Evolutionary conservation across 495 filamentous ascomycete genomes (phyloP).

Genomic region (Neurospora sp.): DNA sequence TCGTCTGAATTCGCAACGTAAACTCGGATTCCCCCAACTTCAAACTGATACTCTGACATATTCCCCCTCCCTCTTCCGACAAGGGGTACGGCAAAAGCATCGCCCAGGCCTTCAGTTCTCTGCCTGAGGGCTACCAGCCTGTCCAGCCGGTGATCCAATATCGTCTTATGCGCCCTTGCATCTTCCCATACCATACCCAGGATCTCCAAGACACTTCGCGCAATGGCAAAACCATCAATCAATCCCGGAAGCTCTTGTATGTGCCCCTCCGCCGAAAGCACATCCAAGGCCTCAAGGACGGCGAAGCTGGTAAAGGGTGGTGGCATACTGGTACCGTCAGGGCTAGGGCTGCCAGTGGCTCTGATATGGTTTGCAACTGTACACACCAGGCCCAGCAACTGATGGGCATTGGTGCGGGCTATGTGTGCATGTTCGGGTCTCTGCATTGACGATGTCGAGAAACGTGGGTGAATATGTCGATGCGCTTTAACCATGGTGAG

Average conservation of each 20-base stretch:
- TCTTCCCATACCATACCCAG: constrained; percentile 14
- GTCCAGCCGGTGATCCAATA: constrained; percentile 16
- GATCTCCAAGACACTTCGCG: constrained; percentile 14
- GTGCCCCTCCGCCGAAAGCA: constrained; percentile 17
- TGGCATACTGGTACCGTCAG: constrained; percentile 5
- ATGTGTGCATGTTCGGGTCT: constrained; percentile 10
- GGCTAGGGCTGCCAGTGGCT: neutral
- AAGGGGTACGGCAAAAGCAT: neutral
- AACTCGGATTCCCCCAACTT: constrained; percentile 5
- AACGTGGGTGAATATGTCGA: constrained; percentile 34
- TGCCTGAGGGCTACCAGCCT: constrained; percentile 11
- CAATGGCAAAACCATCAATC: constrained; percentile 11
- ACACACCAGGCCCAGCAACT: constrained; percentile 13
- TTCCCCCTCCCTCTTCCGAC: neutral
- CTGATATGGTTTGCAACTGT: constrained; percentile 7
- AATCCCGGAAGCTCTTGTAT: constrained; percentile 11
- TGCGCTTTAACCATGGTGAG: constrained; percentile 51
- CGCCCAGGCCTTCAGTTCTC: neutral
- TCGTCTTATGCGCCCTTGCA: constrained; percentile 10
- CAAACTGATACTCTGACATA: neutral
- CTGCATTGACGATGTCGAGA: constrained; percentile 1
- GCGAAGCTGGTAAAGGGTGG: constrained; percentile 15
- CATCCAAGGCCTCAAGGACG: constrained; percentile 19
- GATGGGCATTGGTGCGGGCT: neutral
- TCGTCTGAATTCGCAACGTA: constrained; percentile 3